Evolutionary conservation across 371 early-diverging fungal genomes (phyloP), one percentile per base, ranked within the genome.

Genomic region (Rhizopus stolonifer): DNA sequence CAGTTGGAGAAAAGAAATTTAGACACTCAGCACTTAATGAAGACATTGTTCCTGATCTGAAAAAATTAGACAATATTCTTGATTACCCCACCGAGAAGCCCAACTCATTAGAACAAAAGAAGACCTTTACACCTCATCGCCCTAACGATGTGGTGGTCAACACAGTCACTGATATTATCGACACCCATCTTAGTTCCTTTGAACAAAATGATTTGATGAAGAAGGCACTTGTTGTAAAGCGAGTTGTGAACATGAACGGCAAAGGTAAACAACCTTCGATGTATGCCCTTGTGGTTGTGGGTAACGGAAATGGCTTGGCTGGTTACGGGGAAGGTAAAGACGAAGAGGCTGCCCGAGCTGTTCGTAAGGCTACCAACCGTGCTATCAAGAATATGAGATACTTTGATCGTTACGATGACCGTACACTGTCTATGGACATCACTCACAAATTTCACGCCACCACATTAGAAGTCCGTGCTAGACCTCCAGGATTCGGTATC

Each of bases 271-370:
- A 88, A n/a, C 87, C 83, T 2, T 80, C 82, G 33, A 88, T 92
- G 83, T 93, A 89, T 43, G 95, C 94, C 1, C 64, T 96, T 43
- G 98, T 96, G 1, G 94, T 96, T 1, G 98, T 97, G 1, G 99
- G 98, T 11, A 93, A 97, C 60, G 93, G 94, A 4, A 82, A 86
- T 36, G 99, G 99, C 0, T 72, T 87, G 17, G 96, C 93, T n/a
- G 98, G 98, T 7, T 93, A 87, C 64, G 98, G 96, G 21, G 92
- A 94, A 67, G 98, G 94, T 40, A 89, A 94, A 65, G 91, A 89
- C 39, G 75, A 81, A 22, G 96, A 95, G 56, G 81, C 80, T 3
- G 75, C 80, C 24, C 77, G 82, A 43, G 98, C 99, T 8, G 84
- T 96, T 23, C 76, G 81, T 59, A 95, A 96, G 75, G 98, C 99